These are phyloP conservation scores for Eutrema yunnanense DNA, from an alignment of 345 rosid species.

Conservation along the genomic window DNA sequence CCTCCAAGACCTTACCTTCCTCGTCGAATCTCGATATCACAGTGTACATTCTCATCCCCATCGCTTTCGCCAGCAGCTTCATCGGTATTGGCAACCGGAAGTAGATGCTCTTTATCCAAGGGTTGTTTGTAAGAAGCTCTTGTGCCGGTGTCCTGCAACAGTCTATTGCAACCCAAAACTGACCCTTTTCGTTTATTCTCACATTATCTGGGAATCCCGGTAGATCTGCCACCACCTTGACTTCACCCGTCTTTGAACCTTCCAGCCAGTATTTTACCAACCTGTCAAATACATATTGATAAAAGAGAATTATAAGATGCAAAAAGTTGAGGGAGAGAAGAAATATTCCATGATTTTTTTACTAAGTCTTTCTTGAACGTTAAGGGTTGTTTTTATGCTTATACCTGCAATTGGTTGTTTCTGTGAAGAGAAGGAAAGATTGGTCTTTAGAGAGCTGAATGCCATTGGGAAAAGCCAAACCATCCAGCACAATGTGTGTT, in stretches of 20 bases:
- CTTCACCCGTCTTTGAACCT: slow-evolving; percentile 47
- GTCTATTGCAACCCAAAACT: slow-evolving; percentile 96
- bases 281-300: slow-evolving; percentile 32
- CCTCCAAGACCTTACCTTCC: slow-evolving; percentile 63
- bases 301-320: not conserved
- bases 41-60: slow-evolving; percentile 98
- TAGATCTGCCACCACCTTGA: slow-evolving; percentile 53
- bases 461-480: slow-evolving; percentile 95
- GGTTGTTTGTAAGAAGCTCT: slow-evolving; percentile 60
- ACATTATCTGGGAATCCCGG: slow-evolving; percentile 98
- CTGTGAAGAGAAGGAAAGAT: slow-evolving; percentile 72
- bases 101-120: slow-evolving; percentile 76
- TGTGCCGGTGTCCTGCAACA: slow-evolving; percentile 88
- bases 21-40: slow-evolving; percentile 58
- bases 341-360: not conserved
- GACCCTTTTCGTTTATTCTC: slow-evolving; percentile 66
- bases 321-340: slow-evolving; percentile 2
- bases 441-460: slow-evolving; percentile 78
- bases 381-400: not conserved
- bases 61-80: slow-evolving; percentile 55
- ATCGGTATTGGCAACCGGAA: slow-evolving; percentile 67
- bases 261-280: slow-evolving; percentile 88
- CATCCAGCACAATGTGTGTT: slow-evolving; percentile 73
- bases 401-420: slow-evolving; percentile 95
- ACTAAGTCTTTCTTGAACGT: not conserved